Evolutionary conservation across 2,329 filamentous ascomycete genomes (phyloP), one percentile per base, ranked within the genome.

Genomic region (Clarireedia monteithiana): DNA sequence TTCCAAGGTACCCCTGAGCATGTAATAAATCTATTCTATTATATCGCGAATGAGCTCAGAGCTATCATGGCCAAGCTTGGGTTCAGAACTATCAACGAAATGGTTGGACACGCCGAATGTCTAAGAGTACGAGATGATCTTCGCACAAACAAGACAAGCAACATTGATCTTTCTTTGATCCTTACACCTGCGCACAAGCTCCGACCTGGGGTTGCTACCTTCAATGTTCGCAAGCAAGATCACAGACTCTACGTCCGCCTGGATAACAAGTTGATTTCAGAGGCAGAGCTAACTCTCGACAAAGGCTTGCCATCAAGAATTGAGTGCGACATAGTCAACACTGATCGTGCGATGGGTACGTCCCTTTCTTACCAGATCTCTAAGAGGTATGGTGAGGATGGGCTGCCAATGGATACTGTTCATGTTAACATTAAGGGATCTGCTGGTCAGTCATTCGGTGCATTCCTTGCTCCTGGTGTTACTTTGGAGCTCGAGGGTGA

Each of bases 161-260:
- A 95, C 73, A 91, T 96, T 64, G 92, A 96, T 66, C 76, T 96
- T 59, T 95, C 90, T 44, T 83, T 96, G 55, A 94, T 97, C 66
- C 77, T 97, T 51, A 96, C 91, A 0, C 92, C 92, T 3, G 92
- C 92, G n/a, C 91, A 97, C 75, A 94, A 91, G 64, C 87, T 96
- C 52, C 88, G 92, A 59, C 91, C 91, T 53, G 91, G 91, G 60
- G 92, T 96, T 56, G 91, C 92, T 40, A 96, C 91, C 10, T 96
- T 96, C 82, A 96, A 96, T 67, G 91, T 96, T 57, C 88, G 92
- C 73, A 96, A 96, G 80, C 92, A 97, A 74, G 92, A 97, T 66
- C 92, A 97, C 74, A 85, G 88, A 69, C 85, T 97, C 20, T 91
- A 96, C 71, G 85, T 91, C 60, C 89, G 92, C 67, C 80, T 97